These are phyloP conservation scores for Zea mays DNA, from an alignment of 176 grass and related monocot genomes.

Conservation along the genomic window DNA sequence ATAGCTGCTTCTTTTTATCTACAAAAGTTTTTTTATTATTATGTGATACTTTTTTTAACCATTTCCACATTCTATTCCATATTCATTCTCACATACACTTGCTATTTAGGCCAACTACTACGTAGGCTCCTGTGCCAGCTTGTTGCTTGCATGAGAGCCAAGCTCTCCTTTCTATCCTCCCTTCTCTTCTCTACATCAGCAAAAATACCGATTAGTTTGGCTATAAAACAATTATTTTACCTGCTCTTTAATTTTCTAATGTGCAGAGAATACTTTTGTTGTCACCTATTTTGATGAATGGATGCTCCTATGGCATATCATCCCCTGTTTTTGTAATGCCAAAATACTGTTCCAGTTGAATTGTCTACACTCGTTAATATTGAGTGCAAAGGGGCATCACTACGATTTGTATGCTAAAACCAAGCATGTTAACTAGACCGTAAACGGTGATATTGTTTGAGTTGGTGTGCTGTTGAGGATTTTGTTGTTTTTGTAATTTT, in stretches of 20 bases:
- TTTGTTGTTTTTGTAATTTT: not conserved
- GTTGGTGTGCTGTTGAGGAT: not conserved
- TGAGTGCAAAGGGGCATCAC: not conserved
- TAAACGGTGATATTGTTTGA: not conserved
- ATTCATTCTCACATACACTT: too few relatives aligned
- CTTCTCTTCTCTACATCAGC: too few relatives aligned
- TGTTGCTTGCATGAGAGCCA: too few relatives aligned
- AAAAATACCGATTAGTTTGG: too few relatives aligned
- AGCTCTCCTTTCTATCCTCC: too few relatives aligned
- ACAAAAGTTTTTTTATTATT: too few relatives aligned
- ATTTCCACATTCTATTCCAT: too few relatives aligned
- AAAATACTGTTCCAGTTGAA: not conserved
- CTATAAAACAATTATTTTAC: too few relatives aligned
- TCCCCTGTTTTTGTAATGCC: not conserved
- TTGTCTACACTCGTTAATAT: not conserved
- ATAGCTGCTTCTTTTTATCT: too few relatives aligned
- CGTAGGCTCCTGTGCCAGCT: too few relatives aligned
- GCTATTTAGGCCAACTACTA: too few relatives aligned
- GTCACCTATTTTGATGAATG: not conserved
- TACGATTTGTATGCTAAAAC: conserved; percentile 1
- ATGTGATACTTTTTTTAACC: too few relatives aligned
- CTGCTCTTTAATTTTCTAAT: not conserved
- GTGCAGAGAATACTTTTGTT: not conserved
- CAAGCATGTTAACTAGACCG: not conserved
- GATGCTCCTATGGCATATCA: not conserved